Conservation (phyloP, 129 eudicot species). For the Sambucus nigra region DNA sequence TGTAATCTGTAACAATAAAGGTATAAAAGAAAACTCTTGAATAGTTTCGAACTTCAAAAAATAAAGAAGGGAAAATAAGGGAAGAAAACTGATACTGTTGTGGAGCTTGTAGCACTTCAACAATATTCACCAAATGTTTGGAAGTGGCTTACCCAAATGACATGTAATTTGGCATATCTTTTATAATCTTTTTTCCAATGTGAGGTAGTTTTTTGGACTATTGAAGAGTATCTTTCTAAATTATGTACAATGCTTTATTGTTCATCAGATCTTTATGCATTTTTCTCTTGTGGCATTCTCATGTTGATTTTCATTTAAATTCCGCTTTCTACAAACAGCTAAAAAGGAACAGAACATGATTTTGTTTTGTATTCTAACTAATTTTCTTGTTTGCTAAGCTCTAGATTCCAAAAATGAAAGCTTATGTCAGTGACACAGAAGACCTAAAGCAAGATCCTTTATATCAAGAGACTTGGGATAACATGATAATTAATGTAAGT, state of each 20-base stretch:
- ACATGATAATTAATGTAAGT: constrained; percentile 89
- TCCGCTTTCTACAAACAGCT: neutral
- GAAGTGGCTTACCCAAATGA: too few species aligned
- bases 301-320: constrained; percentile 10
- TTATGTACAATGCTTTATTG: too few species aligned
- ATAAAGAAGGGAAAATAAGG: too few species aligned
- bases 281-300: neutral
- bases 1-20: too few species aligned
- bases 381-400: constrained; percentile 67
- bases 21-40: too few species aligned
- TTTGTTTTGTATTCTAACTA: constrained; percentile 35
- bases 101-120: too few species aligned
- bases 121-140: too few species aligned
- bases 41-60: too few species aligned
- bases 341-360: neutral
- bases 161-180: too few species aligned
- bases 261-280: neutral
- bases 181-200: too few species aligned
- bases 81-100: too few species aligned
- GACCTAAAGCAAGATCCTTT: constrained; percentile 87
- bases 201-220: neutral
- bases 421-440: constrained; percentile 96
- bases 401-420: constrained; percentile 99
- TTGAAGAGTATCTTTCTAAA: neutral
- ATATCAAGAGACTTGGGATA: constrained; percentile 96